Evolutionary conservation across 305 asterid genomes (phyloP).

Genomic region (Lippia alba): DNA sequence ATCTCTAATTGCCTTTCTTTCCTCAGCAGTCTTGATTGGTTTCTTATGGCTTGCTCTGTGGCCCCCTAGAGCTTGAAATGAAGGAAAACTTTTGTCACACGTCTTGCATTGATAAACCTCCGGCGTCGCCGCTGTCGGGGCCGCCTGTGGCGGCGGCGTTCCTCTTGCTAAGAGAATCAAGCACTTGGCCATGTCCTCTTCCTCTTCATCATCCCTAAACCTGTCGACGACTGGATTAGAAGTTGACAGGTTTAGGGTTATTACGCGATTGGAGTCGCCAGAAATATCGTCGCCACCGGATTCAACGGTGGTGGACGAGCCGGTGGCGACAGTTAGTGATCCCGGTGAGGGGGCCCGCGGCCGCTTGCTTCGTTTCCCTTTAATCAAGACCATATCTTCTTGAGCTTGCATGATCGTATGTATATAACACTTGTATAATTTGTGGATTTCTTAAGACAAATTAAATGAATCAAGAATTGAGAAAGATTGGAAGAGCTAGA

Average conservation of each 20-base stretch:
- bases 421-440: not conserved
- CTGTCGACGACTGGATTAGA: slow-evolving; percentile 20
- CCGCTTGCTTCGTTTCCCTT: slow-evolving; percentile 58
- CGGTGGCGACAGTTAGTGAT: slow-evolving; percentile 39
- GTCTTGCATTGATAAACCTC: slow-evolving; percentile 56
- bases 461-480: not conserved
- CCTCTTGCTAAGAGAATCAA: slow-evolving; percentile 64
- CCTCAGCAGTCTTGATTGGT: slow-evolving; percentile 35
- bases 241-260: not conserved
- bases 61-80: slow-evolving; percentile 73
- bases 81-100: slow-evolving; percentile 52
- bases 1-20: slow-evolving; percentile 5
- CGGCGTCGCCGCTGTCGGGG: not conserved
- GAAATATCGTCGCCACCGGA: not conserved
- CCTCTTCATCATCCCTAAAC: slow-evolving; percentile 32
- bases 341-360: slow-evolving; percentile 46
- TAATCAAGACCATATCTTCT: slow-evolving; percentile 32
- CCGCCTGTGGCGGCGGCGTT: not conserved
- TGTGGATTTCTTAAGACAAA: too few relatives aligned
- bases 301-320: slow-evolving; percentile 39
- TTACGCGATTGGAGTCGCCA: slow-evolving; percentile 17
- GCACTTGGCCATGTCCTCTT: slow-evolving; percentile 67
- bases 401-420: not conserved
- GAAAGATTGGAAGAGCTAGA: not conserved
- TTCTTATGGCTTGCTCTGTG: slow-evolving; percentile 69